Evolutionary conservation across 108 stramenopile genomes (phyloP).

Genomic region (Cyclotella sp.): DNA sequence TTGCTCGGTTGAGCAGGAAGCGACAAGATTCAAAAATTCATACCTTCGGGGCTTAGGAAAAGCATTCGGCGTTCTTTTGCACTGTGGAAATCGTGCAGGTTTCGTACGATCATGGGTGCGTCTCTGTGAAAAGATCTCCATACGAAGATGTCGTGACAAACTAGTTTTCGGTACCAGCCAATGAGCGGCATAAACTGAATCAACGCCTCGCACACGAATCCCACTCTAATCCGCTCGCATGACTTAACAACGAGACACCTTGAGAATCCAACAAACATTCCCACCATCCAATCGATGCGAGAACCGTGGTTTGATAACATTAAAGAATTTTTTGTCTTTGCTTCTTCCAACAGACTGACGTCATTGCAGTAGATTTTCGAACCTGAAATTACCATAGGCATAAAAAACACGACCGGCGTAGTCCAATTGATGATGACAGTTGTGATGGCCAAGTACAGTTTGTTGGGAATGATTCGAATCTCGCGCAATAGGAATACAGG

Average conservation of each 20-base stretch:
- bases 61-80: slow-evolving; percentile 47
- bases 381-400: slow-evolving; percentile 52
- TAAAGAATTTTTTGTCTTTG: slow-evolving; percentile 39
- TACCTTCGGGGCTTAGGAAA: slow-evolving; percentile 51
- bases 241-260: slow-evolving; percentile 1
- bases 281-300: slow-evolving; percentile 62
- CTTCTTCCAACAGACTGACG: slow-evolving; percentile 35
- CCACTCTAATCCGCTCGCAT: slow-evolving; percentile 43
- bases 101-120: slow-evolving; percentile 33
- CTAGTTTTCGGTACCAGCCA: slow-evolving; percentile 58
- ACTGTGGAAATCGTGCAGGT: slow-evolving; percentile 45
- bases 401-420: slow-evolving; percentile 53
- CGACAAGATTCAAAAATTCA: background rate
- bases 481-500: slow-evolving; percentile 39
- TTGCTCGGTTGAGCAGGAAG: background rate
- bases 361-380: slow-evolving; percentile 44
- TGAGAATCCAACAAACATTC: slow-evolving; percentile 49
- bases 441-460: slow-evolving; percentile 21
- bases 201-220: slow-evolving; percentile 56
- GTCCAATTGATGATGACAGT: slow-evolving; percentile 51
- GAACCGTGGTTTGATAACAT: slow-evolving; percentile 54
- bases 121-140: slow-evolving; percentile 55
- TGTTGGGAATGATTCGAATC: slow-evolving; percentile 22
- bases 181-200: slow-evolving; percentile 59
- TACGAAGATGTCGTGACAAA: slow-evolving; percentile 58